phyloP scores from a whole-genome alignment of 2,329 filamentous ascomycete species.

The Graphilbum ipis-grandicollis region DNA sequence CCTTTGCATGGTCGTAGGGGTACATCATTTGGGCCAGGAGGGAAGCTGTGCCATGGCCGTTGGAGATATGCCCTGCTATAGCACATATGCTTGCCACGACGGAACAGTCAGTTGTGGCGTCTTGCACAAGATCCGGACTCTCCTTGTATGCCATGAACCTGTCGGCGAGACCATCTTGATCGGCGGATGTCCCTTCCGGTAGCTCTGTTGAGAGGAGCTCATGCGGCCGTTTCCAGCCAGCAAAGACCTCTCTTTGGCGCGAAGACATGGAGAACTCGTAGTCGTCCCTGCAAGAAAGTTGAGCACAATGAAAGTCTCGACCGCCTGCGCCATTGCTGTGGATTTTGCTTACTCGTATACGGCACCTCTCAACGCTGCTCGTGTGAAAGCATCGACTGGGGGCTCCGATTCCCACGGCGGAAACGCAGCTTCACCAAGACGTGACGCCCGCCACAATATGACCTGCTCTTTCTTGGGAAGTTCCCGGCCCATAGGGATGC shows the following conservation, averaged over 20 bases:
- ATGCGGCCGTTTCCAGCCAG: conserved; percentile 62
- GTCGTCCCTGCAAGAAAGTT: conserved; percentile 37
- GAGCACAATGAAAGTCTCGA: background rate
- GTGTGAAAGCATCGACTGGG: conserved; percentile 41
- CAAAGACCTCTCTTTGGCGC: conserved; percentile 59
- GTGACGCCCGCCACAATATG: conserved; percentile 60
- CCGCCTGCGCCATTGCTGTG: background rate
- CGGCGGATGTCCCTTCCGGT: background rate
- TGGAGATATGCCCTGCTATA: conserved; percentile 47
- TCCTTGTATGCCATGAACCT: conserved; percentile 20
- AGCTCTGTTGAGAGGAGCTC: conserved; percentile 38
- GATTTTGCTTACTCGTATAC: conserved; percentile 42
- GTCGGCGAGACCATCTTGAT: conserved; percentile 1
- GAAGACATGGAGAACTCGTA: conserved; percentile 55
- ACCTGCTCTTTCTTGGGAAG: conserved; percentile 56
- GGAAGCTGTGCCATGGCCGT: conserved; percentile 23
- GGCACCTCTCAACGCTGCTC: conserved; percentile 21
- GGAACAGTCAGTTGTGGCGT: conserved; percentile 90
- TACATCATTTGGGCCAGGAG: conserved; percentile 53
- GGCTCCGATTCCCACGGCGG: conserved; percentile 66
- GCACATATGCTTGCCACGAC: conserved; percentile 92
- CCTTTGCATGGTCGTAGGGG: conserved; percentile 47
- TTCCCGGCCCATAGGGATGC: conserved; percentile 21
- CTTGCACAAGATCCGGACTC: conserved; percentile 75
- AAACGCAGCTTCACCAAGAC: conserved; percentile 67